Conservation (phyloP, 75 land plant genomes). For the Chamaecyparis obtusa region DNA sequence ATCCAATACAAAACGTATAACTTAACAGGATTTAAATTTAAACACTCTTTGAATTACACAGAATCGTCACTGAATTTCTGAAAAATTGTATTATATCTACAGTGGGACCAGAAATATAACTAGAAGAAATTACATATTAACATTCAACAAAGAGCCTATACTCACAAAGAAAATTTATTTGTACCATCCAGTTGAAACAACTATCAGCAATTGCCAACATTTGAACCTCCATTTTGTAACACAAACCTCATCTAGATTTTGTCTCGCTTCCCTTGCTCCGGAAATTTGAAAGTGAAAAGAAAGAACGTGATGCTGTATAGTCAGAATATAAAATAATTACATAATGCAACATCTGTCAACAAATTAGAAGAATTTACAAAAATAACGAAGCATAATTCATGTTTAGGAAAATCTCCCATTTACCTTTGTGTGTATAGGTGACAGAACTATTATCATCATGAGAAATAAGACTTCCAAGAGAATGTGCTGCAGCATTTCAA, state of each 20-base stretch:
- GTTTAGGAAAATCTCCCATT: conserved; percentile 10
- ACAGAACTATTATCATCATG: conserved; percentile 43
- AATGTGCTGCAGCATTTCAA: conserved; percentile 30
- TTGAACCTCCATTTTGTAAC: neutral
- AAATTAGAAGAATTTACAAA: neutral
- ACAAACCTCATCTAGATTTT: conserved; percentile 23
- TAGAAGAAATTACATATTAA: neutral
- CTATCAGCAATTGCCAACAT: neutral
- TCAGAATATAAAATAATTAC: neutral
- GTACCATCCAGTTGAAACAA: neutral
- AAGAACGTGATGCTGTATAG: conserved; percentile 55
- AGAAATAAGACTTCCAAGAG: conserved; percentile 63
- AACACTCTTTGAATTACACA: neutral
- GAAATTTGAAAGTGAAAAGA: conserved; percentile 68
- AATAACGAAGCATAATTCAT: neutral
- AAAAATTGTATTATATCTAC: neutral
- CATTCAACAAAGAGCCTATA: neutral
- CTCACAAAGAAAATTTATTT: neutral
- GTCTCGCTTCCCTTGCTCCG: conserved; percentile 57
- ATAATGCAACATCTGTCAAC: neutral
- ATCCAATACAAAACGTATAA: neutral
- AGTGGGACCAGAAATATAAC: neutral
- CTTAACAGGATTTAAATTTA: neutral
- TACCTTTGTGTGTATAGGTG: conserved; percentile 40
- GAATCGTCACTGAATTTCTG: neutral